Base-by-base conservation (phyloP, 768 basidiomycete species). In the Lentinula aciculospora region DNA sequence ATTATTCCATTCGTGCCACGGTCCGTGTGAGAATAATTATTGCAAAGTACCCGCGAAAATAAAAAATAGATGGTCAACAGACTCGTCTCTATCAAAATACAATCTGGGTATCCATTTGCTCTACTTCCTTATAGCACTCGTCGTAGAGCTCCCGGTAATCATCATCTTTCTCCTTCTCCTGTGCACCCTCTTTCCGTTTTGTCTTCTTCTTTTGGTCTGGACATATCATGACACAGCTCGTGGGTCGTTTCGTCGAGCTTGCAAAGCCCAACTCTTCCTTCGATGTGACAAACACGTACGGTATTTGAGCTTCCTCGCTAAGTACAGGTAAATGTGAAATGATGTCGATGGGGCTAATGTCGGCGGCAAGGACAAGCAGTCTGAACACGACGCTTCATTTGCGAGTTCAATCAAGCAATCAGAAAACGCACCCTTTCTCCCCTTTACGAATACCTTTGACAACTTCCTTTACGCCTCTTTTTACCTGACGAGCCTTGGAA, bases 291-390 rank as follows among this genome's bases (percentile, higher is more conserved):
- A 93, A 95, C 49, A 94, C 80, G 67, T 94, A 96, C 0, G 94
- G 94, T 69, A 94, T 87, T 36, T 85, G 79, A 9, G 93, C 89
- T 70, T 99, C 97, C 76, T 99, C 97, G 47, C 92, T 88, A 68
- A 99, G 77, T 9, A 98, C 78, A 4, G 97, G 97, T 51, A 99
- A 79, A 74, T 98, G 97, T 32, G 95, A 95, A 66, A 98, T 94
- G 64, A 99, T 97, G 75, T 99, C 97, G 66, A 98, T 89, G 10
- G 97, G 97, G 60, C 92, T 96, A 70, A 98, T 98, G 72, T 98
- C 96, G 37, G 89, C 94, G 3, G 97, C 97, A 59, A 99, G 84
- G 58, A 99, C 75, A 29, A 99, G 82, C 32, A 99, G 76, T 21
- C 94, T 95, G 63, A 7, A 49, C 27, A 32, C 15, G n/a, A 7